Evolutionary conservation across 2,329 filamentous ascomycete species (phyloP).

Genomic region (Lachnellula suecica): DNA sequence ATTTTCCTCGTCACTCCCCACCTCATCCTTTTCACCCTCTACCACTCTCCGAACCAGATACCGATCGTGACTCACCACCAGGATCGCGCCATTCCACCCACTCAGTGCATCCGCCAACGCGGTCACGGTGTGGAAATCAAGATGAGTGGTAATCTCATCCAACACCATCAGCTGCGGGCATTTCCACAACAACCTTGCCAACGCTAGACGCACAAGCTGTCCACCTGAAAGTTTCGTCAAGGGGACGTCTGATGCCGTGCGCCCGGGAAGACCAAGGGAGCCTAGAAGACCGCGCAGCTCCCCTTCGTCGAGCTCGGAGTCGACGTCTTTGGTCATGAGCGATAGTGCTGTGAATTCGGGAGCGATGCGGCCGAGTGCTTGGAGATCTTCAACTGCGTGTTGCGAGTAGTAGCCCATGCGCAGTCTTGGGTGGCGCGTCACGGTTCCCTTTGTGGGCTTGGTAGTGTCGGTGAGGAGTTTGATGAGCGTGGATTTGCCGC

Average conservation of each 20-base stretch:
- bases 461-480: constrained; percentile 94
- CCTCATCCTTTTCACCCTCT: constrained; percentile 54
- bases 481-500: constrained; percentile 96
- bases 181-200: constrained; percentile 97
- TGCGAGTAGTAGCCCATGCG: constrained; percentile 99
- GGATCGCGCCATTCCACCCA: constrained; percentile 69
- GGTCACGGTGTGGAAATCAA: constrained; percentile 82
- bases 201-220: constrained; percentile 98
- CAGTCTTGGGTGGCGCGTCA: constrained; percentile 97
- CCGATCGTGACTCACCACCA: constrained; percentile 79
- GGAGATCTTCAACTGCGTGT: constrained; percentile 95
- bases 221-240: constrained; percentile 94
- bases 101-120: constrained; percentile 67
- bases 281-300: constrained; percentile 97
- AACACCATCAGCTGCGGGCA: constrained; percentile 96
- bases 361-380: constrained; percentile 89
- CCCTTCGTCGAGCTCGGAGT: constrained; percentile 99
- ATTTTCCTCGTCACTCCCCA: constrained; percentile 40
- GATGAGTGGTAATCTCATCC: constrained; percentile 98
- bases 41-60: constrained; percentile 77
- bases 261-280: constrained; percentile 92
- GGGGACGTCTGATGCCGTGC: constrained; percentile 98
- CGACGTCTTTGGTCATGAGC: constrained; percentile 87
- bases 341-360: constrained; percentile 80
- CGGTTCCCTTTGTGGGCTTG: constrained; percentile 78